A percentile compares a stretch with the other conserved stretches of the same genome.
phyloP scores from a whole-genome alignment of 306 rosid species.

The Arachis hypogaea region DNA sequence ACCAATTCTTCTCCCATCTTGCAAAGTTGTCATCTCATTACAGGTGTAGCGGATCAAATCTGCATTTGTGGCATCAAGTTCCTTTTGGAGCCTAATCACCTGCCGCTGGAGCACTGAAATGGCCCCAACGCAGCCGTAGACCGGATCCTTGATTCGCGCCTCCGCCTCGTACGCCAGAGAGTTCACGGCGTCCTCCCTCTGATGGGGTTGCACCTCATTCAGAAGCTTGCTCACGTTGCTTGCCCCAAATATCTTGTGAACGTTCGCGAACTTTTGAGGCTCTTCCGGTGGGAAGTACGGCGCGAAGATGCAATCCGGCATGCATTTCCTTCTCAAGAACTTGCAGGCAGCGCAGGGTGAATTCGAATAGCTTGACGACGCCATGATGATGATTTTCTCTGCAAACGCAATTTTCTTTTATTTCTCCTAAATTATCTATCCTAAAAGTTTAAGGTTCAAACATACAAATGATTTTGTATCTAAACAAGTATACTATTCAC shows the following conservation, averaged over 20 bases:
- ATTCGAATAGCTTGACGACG: conserved; percentile 46
- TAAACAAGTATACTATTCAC: too few relatives aligned
- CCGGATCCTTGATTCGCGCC: conserved; percentile 83
- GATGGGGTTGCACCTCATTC: conserved; percentile 79
- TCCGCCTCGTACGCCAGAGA: conserved; percentile 94
- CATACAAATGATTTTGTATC: too few relatives aligned
- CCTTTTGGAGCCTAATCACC: conserved; percentile 82
- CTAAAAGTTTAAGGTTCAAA: too few relatives aligned
- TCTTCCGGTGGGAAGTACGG: conserved; percentile 49
- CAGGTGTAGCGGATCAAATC: conserved; percentile 67
- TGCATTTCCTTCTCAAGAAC: conserved; percentile 47
- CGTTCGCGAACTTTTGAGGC: conserved; percentile 45
- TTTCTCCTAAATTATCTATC: too few relatives aligned
- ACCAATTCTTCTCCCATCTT: conserved; percentile 42
- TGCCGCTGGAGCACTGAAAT: conserved; percentile 89
- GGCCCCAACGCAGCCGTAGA: conserved; percentile 88
- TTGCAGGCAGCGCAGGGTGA: conserved; percentile 53
- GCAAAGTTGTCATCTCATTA: conserved; percentile 42
- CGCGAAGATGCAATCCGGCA: conserved; percentile 50
- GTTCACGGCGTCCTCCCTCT: conserved; percentile 89
- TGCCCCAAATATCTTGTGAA: conserved; percentile 90
- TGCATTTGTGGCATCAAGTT: conserved; percentile 82
- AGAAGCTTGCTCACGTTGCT: conserved; percentile 88
- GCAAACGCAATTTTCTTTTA: background rate
- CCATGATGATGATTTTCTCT: conserved; percentile 35